These are phyloP conservation scores for Lignosus rhinocerotis DNA, from an alignment of 1,284 basidiomycete species.

Conservation along the genomic window DNA sequence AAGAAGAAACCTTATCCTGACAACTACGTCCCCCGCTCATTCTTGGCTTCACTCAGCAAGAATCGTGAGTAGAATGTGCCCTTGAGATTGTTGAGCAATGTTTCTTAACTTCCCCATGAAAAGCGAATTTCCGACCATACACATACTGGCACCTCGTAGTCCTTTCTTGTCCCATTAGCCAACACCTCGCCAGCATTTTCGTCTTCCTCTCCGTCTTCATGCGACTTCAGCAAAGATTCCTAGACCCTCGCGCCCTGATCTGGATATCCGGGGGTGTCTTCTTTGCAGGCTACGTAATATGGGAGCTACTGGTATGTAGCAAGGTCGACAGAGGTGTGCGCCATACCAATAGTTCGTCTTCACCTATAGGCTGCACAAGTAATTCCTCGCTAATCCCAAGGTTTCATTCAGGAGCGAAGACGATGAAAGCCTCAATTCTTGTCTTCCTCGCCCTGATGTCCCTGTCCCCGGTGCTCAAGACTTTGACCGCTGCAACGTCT, in stretches of 20 bases:
- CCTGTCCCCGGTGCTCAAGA: constrained; percentile 88
- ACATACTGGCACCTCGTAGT: constrained; percentile 74
- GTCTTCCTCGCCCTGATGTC: constrained; percentile 89
- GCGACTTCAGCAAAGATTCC: constrained; percentile 59
- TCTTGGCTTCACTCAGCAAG: constrained; percentile 75
- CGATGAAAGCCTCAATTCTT: constrained; percentile 75
- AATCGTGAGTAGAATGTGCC: constrained; percentile 61
- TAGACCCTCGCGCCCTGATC: constrained; percentile 72
- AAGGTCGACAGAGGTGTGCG: constrained; percentile 10
- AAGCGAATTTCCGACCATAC: constrained; percentile 78
- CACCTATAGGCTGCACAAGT: background rate
- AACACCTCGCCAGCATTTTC: constrained; percentile 81
- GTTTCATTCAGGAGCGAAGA: constrained; percentile 56
- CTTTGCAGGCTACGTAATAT: constrained; percentile 58
- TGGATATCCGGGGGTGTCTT: constrained; percentile 66
- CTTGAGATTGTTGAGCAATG: background rate
- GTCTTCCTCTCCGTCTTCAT: constrained; percentile 84
- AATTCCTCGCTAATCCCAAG: background rate
- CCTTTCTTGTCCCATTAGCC: constrained; percentile 79
- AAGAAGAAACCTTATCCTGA: constrained; percentile 77
- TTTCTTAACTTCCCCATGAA: constrained; percentile 8
- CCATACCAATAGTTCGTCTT: constrained; percentile 35
- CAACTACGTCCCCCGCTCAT: constrained; percentile 81
- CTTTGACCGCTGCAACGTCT: constrained; percentile 92
- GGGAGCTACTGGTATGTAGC: constrained; percentile 55